Conservation (phyloP, 2,329 filamentous ascomycete species). For the Xylaria sp. region DNA sequence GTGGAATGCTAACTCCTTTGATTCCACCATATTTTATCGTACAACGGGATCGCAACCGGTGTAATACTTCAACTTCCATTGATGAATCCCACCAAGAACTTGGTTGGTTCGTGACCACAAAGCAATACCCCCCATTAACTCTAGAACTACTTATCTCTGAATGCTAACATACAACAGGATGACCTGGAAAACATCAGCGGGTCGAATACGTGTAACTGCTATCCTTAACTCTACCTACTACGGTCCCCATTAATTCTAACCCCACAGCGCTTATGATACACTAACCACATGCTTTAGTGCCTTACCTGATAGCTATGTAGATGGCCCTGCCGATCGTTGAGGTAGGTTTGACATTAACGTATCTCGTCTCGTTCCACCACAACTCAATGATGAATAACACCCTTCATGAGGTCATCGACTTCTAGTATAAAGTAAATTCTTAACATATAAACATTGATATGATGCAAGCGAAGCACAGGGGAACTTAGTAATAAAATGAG, state of each 20-base stretch:
- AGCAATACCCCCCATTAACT: neutral
- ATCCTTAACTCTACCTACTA: neutral
- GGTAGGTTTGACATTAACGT: constrained; percentile 1
- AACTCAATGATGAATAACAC: constrained; percentile 1
- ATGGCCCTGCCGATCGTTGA: neutral
- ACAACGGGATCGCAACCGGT: neutral
- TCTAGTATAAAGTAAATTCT: constrained; percentile 5
- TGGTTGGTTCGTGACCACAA: constrained; percentile 1
- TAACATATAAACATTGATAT: constrained; percentile 41
- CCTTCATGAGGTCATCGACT: constrained; percentile 47
- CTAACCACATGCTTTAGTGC: neutral
- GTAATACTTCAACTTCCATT: neutral
- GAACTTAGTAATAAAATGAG: neutral
- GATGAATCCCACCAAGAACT: neutral
- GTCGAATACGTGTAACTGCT: too few relatives aligned
- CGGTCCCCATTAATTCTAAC: neutral
- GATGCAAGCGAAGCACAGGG: constrained; percentile 14
- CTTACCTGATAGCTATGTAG: neutral
- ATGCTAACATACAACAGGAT: neutral
- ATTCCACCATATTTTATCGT: constrained; percentile 8
- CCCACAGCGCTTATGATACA: neutral
- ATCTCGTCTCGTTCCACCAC: constrained; percentile 1
- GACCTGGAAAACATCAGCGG: neutral
- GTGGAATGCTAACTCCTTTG: constrained; percentile 19
- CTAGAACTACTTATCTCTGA: neutral